These are phyloP conservation scores for Aspergillus luchuensis DNA, from an alignment of 2,329 filamentous ascomycete species.

Conservation along the genomic window DNA sequence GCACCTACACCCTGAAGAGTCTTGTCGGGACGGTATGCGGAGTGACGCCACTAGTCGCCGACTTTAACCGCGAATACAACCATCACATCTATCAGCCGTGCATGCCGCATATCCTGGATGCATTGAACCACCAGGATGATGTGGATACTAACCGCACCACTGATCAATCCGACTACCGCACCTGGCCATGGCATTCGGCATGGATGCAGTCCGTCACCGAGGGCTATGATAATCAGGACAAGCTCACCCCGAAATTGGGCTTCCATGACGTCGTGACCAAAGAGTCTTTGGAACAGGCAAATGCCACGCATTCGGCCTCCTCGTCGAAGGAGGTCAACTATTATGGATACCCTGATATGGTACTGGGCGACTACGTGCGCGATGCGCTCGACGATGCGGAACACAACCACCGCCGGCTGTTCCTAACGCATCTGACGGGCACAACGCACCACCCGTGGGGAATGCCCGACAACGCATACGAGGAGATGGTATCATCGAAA, in stretches of 20 bases:
- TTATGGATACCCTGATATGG: conserved; percentile 37
- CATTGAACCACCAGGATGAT: conserved; percentile 27
- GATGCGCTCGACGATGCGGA: conserved; percentile 37
- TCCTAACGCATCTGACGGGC: conserved; percentile 37
- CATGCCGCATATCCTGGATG: conserved; percentile 40
- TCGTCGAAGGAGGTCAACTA: conserved; percentile 33
- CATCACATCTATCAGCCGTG: conserved; percentile 51
- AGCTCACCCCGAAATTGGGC: conserved; percentile 31
- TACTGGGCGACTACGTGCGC: conserved; percentile 35
- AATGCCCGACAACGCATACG: conserved; percentile 29
- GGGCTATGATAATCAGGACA: conserved; percentile 33
- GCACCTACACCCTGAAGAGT: conserved; percentile 51
- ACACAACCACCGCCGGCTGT: conserved; percentile 33
- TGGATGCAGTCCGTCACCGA: conserved; percentile 40
- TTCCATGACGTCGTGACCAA: conserved; percentile 32
- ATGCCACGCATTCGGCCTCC: conserved; percentile 31
- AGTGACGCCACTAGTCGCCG: conserved; percentile 44
- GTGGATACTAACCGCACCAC: conserved; percentile 18
- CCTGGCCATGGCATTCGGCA: conserved; percentile 37
- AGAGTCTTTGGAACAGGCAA: conserved; percentile 27
- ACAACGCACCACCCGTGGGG: conserved; percentile 39
- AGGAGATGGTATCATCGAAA: conserved; percentile 25
- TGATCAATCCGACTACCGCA: conserved; percentile 27
- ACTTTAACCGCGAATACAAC: conserved; percentile 47
- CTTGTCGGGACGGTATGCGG: conserved; percentile 48